Base-by-base conservation (phyloP, 495 filamentous ascomycete genomes). In the Penicillium longicatenatum region DNA sequence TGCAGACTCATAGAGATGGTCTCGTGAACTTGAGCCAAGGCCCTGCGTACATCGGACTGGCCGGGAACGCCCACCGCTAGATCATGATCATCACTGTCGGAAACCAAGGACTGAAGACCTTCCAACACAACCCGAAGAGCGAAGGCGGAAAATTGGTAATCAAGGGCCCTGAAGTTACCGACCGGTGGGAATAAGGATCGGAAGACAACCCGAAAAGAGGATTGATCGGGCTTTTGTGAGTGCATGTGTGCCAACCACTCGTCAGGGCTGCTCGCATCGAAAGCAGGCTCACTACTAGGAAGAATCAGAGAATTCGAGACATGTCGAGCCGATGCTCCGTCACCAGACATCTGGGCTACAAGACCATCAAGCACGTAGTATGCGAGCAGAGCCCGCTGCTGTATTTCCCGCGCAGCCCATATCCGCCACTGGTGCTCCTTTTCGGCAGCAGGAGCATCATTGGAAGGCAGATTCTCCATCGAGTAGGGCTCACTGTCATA, bases 281-380 rank as follows among this genome's bases (percentile, higher is more conserved):
- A 81, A 12, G 69, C 72, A 21, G 65, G 64, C 52, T 80, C 79
- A 30, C 68, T 74, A 39, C 71, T 73, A 2, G 79, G 77, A 1
- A 79, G 67, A 17, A 45, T 62, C 3, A 80, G 65, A 0, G 71
- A 66, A 31, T 80, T 81, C 33, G 72, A 69, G 17, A 76, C 69
- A 64, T 81, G 79, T 0, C 70, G 72, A 29, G 69, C 75, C 0
- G 75, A 79, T 24, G 73, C 64, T 12, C 68, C 65, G 44, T 78
- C 72, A 6, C 78, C 78, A 12, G 79, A 78, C 68, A 79, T 74
- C 44, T 76, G 76, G 5, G 76, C 74, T 20, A 80, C 72, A 0
- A 79, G 68, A 4, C 79, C 79, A 63, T 81, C 79, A 4, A 80
- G 53, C 2, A 80, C 64, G 60, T 80, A 76, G 55, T 80, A 77